Base-by-base conservation (phyloP, 352 stramenopile species). In the Aphanomyces invadans region DNA sequence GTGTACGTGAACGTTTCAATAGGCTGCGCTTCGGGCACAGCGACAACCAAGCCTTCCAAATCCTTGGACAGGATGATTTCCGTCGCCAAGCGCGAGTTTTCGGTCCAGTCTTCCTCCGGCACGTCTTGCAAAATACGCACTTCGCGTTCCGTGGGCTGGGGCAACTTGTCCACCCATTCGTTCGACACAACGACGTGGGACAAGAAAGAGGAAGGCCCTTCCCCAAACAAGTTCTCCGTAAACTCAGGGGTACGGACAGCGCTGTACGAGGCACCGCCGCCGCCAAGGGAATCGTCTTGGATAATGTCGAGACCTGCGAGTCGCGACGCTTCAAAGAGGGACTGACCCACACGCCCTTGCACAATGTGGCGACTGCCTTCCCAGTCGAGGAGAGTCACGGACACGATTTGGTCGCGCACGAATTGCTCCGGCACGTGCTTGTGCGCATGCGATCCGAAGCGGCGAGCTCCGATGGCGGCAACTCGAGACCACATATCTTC, bases 131-230 rank as follows among this genome's bases (percentile, higher is more conserved):
- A 80, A 31, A 92, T 81, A 70, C 92, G 83, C 38, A 76, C 74
- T 79, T 95, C 85, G 69, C 88, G 78, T 23, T 71, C 56, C 69
- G 91, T 89, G 19, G 83, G 73, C 57, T 73, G 36, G 31, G 78
- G 81, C 31, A 95, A 72, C 76, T 90, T 90, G 68, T 62, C n/a
- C 62, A 92, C 76, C 87, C 87, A 95, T 73, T 93, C 85, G 76
- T 95, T 92, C 57, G 87, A 83, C 56, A 95, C 74, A 49, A 95
- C 80, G 5, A 95, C 83, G 73, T 95, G 87, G 65, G 87, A 95
- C 73, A 89, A 84, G 25, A 85, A 79, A 42, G 85, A 94, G 61
- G 77, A 74, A 12, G 83, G 75, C 60, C 86, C 86, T 74, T 95
- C 87, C 56, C 87, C 87, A 56, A 95, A 95, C 68, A 95, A 84